Percentiles rank a stretch among this genome's conserved stretches.
phyloP scores from a whole-genome alignment of 805 yeast species.

The Groenewaldozyma tartarivorans region DNA sequence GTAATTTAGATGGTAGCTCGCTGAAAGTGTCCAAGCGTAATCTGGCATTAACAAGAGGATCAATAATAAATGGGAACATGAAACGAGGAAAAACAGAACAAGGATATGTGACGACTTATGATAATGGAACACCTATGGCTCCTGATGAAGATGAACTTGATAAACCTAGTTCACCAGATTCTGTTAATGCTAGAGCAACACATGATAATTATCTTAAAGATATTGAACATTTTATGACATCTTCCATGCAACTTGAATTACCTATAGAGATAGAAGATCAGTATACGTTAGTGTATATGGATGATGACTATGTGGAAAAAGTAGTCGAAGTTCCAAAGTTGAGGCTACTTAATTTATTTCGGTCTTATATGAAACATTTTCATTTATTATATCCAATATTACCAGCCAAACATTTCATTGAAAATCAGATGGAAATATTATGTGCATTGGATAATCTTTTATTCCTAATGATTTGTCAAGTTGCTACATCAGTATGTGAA shows the following conservation, averaged over 20 bases:
- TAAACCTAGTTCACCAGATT: not conserved
- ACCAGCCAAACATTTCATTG: not conserved
- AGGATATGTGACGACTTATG: no score
- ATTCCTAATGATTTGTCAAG: conserved; percentile 9
- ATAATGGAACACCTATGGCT: not conserved
- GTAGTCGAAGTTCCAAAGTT: not conserved
- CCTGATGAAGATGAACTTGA: not conserved
- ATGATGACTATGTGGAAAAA: conserved; percentile 1
- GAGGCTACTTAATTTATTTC: not conserved
- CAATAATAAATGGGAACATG: not conserved
- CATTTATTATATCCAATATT: conserved; percentile 10
- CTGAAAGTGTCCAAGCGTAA: not conserved
- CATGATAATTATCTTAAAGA: no score
- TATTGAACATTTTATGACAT: no score
- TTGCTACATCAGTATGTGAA: conserved; percentile 1
- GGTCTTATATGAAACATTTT: conserved; percentile 6
- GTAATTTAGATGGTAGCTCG: conserved; percentile 5
- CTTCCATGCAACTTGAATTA: not conserved
- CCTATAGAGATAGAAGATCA: not conserved
- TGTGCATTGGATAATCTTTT: not conserved
- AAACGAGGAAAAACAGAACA: no score
- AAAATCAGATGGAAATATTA: not conserved
- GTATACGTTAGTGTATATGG: conserved; percentile 3
- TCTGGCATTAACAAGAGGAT: not conserved
- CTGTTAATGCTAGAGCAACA: not conserved